Evolutionary conservation across 805 yeast genomes (phyloP), one percentile per base, ranked within the genome.

Genomic region (Metschnikowia cubensis): DNA sequence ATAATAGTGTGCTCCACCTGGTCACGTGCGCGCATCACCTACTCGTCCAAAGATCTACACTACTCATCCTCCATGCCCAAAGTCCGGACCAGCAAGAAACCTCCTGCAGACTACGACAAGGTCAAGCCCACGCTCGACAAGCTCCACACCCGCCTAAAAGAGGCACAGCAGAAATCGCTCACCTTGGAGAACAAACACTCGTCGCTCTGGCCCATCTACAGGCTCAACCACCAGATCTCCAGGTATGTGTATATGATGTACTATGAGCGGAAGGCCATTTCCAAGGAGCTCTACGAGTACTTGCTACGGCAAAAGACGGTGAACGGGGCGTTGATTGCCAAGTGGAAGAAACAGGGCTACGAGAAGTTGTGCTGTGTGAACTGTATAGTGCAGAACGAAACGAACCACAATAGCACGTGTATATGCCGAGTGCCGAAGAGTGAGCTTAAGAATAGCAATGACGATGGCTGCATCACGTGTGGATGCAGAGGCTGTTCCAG

Each of bases 401-500:
- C 76, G 41, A 80, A 80, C 57, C 86, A 84, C 58, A 59, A 58
- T 38, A 77, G 81, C 5, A 80, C 89, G 0, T 90, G 97, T 66
- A 81, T 90, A 18, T 90, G 97, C 62, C 70, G 97, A 49, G 96
- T 90, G 2, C 96, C 96, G 1, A 75, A 81, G 56, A 77, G 77
- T 1, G 80, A 75, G 3, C 62, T 82, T 67, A 70, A 59, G 32
- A 63, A 58, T 29, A 60, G 65, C 25, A 51, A 60, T 45, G 50
- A 53, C 35, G 66, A 67, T 4, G 66, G 83, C 56, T 89, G 95
- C 64, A 75, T 85, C 5, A 86, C 84, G 31, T 89, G 96, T 71
- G 96, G 96, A 0, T 89, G 96, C 59, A 71, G 76, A 52, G 96
- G 96, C 5, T 89, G 96, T 63, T 80, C 92, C 2, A 85, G 90